Conservation (phyloP, 768 basidiomycete species). For the Chlorophyllum brunneum region DNA sequence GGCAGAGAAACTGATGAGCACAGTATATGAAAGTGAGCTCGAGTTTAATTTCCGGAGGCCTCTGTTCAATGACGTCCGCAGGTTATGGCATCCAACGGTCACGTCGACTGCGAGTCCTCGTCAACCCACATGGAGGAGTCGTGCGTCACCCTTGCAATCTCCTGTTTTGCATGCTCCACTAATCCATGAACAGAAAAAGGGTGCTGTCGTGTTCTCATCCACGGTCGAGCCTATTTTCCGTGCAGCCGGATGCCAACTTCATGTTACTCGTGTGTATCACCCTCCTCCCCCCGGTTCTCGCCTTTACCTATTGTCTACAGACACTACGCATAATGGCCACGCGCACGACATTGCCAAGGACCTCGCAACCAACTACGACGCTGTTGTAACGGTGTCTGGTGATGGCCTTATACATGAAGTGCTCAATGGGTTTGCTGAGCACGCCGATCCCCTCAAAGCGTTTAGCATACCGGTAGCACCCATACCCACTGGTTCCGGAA, state of each 20-base stretch:
- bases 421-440: constrained; percentile 76
- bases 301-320: constrained; percentile 29
- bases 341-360: constrained; percentile 60
- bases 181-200: constrained; percentile 51
- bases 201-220: constrained; percentile 44
- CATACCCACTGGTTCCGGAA: constrained; percentile 81
- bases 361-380: constrained; percentile 62
- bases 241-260: constrained; percentile 58
- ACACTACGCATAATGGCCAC: constrained; percentile 60
- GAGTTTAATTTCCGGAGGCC: background rate
- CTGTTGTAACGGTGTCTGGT: constrained; percentile 72
- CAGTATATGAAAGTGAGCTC: constrained; percentile 58
- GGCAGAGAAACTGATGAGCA: constrained; percentile 48
- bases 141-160: constrained; percentile 35
- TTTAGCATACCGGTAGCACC: constrained; percentile 70
- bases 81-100: constrained; percentile 48
- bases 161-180: constrained; percentile 3
- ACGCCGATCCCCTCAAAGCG: constrained; percentile 54
- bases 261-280: constrained; percentile 53
- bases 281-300: background rate
- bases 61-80: constrained; percentile 11
- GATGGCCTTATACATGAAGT: constrained; percentile 85
- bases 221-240: constrained; percentile 70
- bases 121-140: constrained; percentile 80
- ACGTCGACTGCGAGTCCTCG: constrained; percentile 59